A percentile compares a stretch with the other conserved stretches of the same genome.
These are phyloP conservation scores for Vitis cinerea DNA, from an alignment of 164 flowering plant genomes.

Conservation along the genomic window DNA sequence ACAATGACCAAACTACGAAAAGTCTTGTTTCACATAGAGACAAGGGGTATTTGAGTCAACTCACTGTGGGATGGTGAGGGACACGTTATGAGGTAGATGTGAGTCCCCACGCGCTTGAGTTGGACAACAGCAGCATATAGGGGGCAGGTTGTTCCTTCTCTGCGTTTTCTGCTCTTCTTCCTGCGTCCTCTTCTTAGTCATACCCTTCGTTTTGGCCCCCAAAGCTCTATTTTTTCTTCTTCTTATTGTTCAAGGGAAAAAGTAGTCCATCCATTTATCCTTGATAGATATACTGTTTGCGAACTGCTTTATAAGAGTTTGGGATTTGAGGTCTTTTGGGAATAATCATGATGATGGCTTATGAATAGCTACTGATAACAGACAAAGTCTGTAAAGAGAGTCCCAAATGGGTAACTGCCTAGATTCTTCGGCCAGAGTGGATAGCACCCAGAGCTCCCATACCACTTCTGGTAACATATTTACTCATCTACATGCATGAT, in stretches of 20 bases:
- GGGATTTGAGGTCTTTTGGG: no score
- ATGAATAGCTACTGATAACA: no score
- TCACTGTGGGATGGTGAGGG: constrained; percentile 1
- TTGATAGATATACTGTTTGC: no score
- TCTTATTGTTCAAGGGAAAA: no score
- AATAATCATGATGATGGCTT: no score
- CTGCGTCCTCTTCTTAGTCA: neutral
- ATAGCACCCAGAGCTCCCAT: constrained; percentile 33
- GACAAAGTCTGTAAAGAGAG: neutral
- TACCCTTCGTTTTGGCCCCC: no score
- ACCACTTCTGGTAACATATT: constrained; percentile 24
- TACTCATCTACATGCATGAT: no score
- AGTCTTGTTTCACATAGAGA: neutral
- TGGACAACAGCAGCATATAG: neutral
- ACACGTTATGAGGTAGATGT: neutral
- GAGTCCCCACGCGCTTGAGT: constrained; percentile 7
- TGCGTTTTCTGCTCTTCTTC: neutral
- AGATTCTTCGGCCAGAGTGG: constrained; percentile 50
- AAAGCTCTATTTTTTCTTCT: no score
- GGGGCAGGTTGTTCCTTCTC: no score
- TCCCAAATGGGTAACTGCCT: constrained; percentile 62
- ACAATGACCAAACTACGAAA: no score
- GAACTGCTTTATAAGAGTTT: no score
- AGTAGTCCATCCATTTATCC: no score
- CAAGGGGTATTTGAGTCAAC: neutral